A percentile compares a stretch with the other conserved stretches of the same genome.
phyloP scores from a whole-genome alignment of 306 rosid species.

The Vigna nakashimae region DNA sequence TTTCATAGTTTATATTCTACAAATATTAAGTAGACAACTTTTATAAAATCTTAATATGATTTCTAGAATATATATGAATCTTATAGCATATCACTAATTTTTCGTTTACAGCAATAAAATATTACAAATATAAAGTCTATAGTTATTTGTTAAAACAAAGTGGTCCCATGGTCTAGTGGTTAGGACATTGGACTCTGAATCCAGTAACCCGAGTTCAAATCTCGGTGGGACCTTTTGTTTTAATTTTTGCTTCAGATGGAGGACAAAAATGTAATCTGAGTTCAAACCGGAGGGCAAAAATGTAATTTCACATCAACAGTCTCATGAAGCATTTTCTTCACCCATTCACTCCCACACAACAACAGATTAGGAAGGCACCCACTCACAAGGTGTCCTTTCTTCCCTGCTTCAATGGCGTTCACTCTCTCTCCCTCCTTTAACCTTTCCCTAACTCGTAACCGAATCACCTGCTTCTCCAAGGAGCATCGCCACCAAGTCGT shows the following conservation, averaged over 20 bases:
- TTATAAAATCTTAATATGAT: too few species aligned
- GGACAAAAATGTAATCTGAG: neutral
- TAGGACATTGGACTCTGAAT: constrained; percentile 89
- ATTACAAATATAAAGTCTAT: too few species aligned
- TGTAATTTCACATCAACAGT: neutral
- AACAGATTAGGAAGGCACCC: constrained; percentile 51
- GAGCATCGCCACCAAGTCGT: constrained; percentile 2
- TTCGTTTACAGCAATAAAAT: too few species aligned
- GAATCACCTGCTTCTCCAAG: constrained; percentile 51
- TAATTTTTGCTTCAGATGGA: too few species aligned
- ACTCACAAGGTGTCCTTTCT: neutral
- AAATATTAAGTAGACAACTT: too few species aligned
- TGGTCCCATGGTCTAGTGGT: constrained; percentile 87
- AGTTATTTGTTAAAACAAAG: too few species aligned
- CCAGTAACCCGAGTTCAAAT: constrained; percentile 89
- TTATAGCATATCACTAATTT: too few species aligned
- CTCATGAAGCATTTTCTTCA: constrained; percentile 19
- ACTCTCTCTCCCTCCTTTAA: constrained; percentile 60
- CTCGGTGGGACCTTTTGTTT: constrained; percentile 65
- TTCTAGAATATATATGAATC: too few species aligned
- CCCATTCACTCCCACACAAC: constrained; percentile 25
- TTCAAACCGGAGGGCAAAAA: neutral
- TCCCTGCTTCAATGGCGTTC: constrained; percentile 59
- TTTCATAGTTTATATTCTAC: too few species aligned
- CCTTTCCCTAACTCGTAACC: constrained; percentile 29